Percentiles rank a stretch among this genome's conserved stretches.
Evolutionary conservation across 441 rosid genomes (phyloP).

Genomic region (Cnidoscolus chayamansa): DNA sequence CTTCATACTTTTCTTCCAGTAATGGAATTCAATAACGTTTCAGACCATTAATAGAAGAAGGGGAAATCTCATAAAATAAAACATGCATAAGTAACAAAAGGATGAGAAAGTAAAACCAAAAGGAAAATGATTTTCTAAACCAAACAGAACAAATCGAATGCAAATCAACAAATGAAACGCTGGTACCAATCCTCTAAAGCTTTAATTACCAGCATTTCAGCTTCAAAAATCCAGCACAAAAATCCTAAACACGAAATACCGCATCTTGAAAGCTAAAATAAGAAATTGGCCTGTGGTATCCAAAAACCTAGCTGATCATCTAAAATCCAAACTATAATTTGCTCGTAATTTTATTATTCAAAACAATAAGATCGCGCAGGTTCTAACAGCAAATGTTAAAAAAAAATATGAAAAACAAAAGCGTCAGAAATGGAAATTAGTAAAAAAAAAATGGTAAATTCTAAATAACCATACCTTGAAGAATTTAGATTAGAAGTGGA

Average conservation of each 20-base stretch:
- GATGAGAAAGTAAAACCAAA: neutral
- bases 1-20: neutral
- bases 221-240: neutral
- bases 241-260: neutral
- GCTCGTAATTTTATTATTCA: neutral
- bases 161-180: neutral
- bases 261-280: neutral
- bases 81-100: neutral
- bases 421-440: neutral
- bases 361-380: neutral
- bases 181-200: slow-evolving; percentile 8
- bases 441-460: neutral
- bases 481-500: slow-evolving; percentile 63
- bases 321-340: neutral
- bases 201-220: neutral
- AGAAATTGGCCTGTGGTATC: neutral
- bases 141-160: neutral
- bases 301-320: slow-evolving; percentile 18
- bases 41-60: neutral
- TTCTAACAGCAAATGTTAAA: neutral
- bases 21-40: neutral
- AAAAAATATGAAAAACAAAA: neutral
- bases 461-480: slow-evolving; percentile 47
- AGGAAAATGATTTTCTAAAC: neutral
- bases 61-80: neutral